Conservation (phyloP, 805 yeast genomes). For the Yarrowia bubula region DNA sequence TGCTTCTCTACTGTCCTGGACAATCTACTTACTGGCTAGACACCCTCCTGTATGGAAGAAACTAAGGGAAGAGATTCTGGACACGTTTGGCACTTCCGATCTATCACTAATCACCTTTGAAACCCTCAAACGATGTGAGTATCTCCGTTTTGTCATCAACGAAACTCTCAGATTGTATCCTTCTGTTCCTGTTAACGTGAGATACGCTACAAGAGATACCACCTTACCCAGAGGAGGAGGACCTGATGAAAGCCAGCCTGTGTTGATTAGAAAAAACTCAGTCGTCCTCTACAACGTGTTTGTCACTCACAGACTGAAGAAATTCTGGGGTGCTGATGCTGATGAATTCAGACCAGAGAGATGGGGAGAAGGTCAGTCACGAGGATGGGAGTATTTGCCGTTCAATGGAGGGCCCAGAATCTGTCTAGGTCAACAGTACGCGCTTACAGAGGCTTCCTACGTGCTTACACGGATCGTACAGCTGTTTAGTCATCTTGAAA, state of each 20-base stretch:
- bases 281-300: conserved; percentile 44
- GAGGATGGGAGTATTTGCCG: conserved; percentile 50
- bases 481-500: neutral
- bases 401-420: conserved; percentile 58
- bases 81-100: conserved; percentile 39
- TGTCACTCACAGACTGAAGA: conserved; percentile 45
- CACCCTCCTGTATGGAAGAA: conserved; percentile 37
- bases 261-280: conserved; percentile 46
- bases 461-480: conserved; percentile 44
- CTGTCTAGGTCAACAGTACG: conserved; percentile 57
- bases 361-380: conserved; percentile 40
- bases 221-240: conserved; percentile 55
- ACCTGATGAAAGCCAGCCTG: conserved; percentile 41
- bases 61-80: conserved; percentile 43
- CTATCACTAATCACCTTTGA: conserved; percentile 42
- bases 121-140: conserved; percentile 49
- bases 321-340: conserved; percentile 48
- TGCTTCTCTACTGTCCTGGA: conserved; percentile 49
- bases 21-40: conserved; percentile 47
- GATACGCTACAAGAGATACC: conserved; percentile 48
- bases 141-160: conserved; percentile 48
- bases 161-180: conserved; percentile 53
- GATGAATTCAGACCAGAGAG: conserved; percentile 48
- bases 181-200: conserved; percentile 50
- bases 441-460: conserved; percentile 54